Conservation (phyloP, 2,329 filamentous ascomycete genomes). For the Helicocarpus griseus region DNA sequence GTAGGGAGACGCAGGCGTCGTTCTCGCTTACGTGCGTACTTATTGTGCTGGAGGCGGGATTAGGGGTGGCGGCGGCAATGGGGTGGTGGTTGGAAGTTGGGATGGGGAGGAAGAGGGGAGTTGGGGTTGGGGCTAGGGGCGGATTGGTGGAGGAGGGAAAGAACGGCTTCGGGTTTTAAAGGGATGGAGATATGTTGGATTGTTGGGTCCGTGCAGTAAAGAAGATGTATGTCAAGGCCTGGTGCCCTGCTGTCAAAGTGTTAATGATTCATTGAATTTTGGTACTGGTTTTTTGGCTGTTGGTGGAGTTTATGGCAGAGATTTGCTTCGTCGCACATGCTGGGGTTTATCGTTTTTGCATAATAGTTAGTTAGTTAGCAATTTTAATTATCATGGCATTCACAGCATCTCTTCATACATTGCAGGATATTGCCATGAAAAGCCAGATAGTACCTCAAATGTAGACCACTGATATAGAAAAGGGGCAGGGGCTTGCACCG, state of each 20-base stretch:
- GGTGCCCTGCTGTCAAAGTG: not conserved
- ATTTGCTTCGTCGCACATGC: not conserved
- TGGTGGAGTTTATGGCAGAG: not conserved
- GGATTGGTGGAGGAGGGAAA: not conserved
- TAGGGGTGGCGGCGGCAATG: slow-evolving; percentile 22
- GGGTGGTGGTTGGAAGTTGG: slow-evolving; percentile 24
- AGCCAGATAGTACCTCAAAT: too few relatives aligned
- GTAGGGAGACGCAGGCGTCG: slow-evolving; percentile 25
- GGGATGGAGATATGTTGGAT: not conserved
- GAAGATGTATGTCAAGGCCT: not conserved
- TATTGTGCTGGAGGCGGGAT: slow-evolving; percentile 25
- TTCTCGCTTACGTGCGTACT: slow-evolving; percentile 27
- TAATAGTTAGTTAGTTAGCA: too few relatives aligned
- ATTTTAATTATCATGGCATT: too few relatives aligned
- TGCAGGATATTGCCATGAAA: too few relatives aligned
- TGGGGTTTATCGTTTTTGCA: too few relatives aligned
- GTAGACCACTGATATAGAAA: too few relatives aligned
- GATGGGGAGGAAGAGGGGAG: slow-evolving; percentile 20
- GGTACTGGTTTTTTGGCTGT: not conserved
- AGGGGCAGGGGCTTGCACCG: too few relatives aligned
- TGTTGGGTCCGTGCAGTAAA: not conserved
- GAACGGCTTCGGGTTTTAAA: not conserved
- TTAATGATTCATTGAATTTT: not conserved
- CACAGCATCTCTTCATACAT: too few relatives aligned
- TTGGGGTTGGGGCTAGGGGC: not conserved